These are phyloP conservation scores for Nicotiana paniculata DNA, from an alignment of 257 asterid genomes.

Conservation along the genomic window DNA sequence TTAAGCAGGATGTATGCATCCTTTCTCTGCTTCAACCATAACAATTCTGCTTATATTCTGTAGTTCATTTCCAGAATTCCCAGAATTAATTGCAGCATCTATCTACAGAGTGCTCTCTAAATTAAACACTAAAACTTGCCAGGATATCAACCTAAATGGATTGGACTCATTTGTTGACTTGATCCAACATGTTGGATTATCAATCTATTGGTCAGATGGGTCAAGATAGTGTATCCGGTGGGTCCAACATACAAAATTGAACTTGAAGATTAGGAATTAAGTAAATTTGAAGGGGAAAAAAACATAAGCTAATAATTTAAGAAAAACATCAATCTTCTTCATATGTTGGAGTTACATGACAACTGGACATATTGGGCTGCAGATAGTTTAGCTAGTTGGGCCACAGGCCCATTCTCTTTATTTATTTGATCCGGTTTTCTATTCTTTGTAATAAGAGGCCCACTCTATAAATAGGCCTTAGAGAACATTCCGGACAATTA, in stretches of 20 bases:
- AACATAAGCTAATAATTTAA: no score
- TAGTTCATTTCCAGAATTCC: conserved; percentile 37
- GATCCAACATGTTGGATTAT: neutral
- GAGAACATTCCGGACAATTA: no score
- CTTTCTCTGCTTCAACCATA: neutral
- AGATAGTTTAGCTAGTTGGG: no score
- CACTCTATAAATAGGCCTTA: no score
- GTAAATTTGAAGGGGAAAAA: neutral
- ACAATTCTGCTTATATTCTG: neutral
- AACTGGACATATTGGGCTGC: no score
- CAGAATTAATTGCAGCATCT: conserved; percentile 70
- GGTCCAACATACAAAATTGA: neutral
- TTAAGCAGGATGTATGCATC: neutral
- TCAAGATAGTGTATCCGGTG: neutral
- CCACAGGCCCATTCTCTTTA: no score
- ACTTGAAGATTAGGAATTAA: neutral
- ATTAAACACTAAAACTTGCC: neutral
- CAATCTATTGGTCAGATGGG: neutral
- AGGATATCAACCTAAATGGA: neutral
- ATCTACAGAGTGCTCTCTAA: conserved; percentile 33
- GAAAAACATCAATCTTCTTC: neutral
- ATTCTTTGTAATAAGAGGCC: no score
- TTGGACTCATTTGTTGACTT: neutral
- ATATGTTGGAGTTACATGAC: no score
- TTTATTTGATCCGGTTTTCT: no score